Evolutionary conservation across 192 early-diverging fungal genomes (phyloP).

Genomic region (Backusella westeae): DNA sequence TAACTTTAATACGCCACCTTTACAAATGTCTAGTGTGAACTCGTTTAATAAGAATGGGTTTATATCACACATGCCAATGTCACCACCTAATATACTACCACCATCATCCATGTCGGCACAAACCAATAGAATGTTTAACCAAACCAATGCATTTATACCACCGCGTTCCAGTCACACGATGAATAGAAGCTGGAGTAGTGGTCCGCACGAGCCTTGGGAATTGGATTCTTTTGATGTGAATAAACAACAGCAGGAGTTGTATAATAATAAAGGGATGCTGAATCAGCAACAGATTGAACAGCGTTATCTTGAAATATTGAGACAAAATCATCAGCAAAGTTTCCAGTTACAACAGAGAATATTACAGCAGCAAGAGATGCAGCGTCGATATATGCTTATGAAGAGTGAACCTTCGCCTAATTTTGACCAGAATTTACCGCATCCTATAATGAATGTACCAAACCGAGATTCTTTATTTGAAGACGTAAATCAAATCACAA

Average conservation of each 20-base stretch:
- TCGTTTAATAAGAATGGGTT: neutral
- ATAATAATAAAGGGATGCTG: neutral
- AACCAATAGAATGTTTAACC: neutral
- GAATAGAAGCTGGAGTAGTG: neutral
- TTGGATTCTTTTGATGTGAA: neutral
- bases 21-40: neutral
- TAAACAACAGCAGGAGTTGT: neutral
- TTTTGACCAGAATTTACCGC: neutral
- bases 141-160: neutral
- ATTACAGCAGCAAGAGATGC: neutral
- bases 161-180: neutral
- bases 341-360: constrained; percentile 25
- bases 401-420: neutral
- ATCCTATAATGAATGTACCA: neutral
- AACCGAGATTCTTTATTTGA: neutral
- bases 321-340: constrained; percentile 33
- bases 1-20: neutral
- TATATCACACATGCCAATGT: neutral
- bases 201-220: neutral
- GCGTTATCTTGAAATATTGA: constrained; percentile 32
- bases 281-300: constrained; percentile 37
- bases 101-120: neutral
- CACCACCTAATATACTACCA: neutral
- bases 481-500: neutral
- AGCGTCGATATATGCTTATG: neutral